phyloP scores from a whole-genome alignment of 2,329 filamentous ascomycete species.

The Ceratocystis lukuohia region DNA sequence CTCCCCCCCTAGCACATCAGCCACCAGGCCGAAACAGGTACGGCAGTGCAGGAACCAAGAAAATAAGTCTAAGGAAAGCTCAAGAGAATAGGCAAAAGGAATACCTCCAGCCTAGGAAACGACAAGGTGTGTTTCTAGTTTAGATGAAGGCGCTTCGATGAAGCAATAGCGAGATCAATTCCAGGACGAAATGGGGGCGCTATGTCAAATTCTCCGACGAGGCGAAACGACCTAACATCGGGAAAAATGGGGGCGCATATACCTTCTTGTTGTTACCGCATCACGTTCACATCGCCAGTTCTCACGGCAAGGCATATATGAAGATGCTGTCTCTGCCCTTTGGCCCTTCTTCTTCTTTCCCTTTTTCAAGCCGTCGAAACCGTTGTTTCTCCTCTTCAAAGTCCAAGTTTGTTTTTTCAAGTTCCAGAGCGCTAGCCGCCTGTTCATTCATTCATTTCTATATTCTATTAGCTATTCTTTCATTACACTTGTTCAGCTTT shows the following conservation, averaged over 20 bases:
- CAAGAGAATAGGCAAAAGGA: background rate
- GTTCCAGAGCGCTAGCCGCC: slow-evolving; percentile 18
- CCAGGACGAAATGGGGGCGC: background rate
- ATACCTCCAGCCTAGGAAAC: background rate
- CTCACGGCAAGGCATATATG: background rate
- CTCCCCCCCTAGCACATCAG: background rate
- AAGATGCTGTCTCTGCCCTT: background rate
- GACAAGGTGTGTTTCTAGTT: slow-evolving; percentile 5
- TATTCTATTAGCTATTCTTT: background rate
- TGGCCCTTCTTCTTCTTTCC: background rate
- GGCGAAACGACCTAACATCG: slow-evolving; percentile 6
- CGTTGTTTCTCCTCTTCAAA: slow-evolving; percentile 1
- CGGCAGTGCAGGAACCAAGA: background rate
- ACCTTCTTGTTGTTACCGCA: background rate
- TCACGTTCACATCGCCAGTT: background rate
- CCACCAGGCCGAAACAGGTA: background rate
- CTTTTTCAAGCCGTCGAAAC: background rate
- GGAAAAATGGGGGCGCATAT: background rate
- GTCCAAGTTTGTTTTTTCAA: slow-evolving; percentile 10
- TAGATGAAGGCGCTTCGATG: slow-evolving; percentile 10
- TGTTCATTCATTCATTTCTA: slow-evolving; percentile 17
- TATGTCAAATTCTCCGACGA: slow-evolving; percentile 10
- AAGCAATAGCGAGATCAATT: slow-evolving; percentile 15
- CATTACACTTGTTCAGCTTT: background rate
- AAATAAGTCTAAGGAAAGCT: background rate